phyloP scores from a whole-genome alignment of 176 grass and related monocot species.

The Typha latifolia region DNA sequence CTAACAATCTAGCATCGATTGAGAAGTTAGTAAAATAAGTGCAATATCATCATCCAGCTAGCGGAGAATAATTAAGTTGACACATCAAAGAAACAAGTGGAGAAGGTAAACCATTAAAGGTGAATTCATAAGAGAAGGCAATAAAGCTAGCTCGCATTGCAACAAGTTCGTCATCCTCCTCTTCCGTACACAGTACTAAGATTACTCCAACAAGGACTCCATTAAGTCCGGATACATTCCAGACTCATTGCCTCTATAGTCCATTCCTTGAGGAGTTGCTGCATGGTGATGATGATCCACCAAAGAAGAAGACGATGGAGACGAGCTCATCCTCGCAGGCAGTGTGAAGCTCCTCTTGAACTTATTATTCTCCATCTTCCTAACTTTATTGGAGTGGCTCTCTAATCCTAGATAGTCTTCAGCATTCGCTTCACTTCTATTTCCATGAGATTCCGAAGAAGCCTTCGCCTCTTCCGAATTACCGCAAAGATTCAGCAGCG shows the following conservation, averaged over 20 bases:
- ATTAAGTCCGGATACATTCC: constrained; percentile 91
- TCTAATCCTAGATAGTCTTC: constrained; percentile 85
- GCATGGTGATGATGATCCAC: constrained; percentile 15
- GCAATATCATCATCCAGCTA: too few relatives aligned
- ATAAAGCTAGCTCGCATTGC: neutral
- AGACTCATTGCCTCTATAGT: constrained; percentile 71
- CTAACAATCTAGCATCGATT: too few relatives aligned
- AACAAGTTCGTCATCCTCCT: neutral
- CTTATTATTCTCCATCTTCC: constrained; percentile 67
- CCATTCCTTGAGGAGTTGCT: constrained; percentile 27
- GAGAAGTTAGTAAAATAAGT: too few relatives aligned
- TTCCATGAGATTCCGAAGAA: constrained; percentile 21
- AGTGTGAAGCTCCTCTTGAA: constrained; percentile 98
- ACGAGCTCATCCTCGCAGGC: constrained; percentile 64
- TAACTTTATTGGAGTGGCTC: constrained; percentile 60
- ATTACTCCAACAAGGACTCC: constrained; percentile 98
- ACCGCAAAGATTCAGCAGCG: neutral
- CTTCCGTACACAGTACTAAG: neutral
- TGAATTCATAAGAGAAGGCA: constrained; percentile 1
- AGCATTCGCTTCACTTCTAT: constrained; percentile 26
- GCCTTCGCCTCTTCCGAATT: constrained; percentile 10
- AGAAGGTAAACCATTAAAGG: too few relatives aligned
- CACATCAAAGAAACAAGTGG: too few relatives aligned
- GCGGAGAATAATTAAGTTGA: too few relatives aligned
- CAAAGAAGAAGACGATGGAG: constrained; percentile 45